These are phyloP conservation scores for Xanthoconium purpureum DNA, from an alignment of 768 basidiomycete genomes.

Conservation along the genomic window DNA sequence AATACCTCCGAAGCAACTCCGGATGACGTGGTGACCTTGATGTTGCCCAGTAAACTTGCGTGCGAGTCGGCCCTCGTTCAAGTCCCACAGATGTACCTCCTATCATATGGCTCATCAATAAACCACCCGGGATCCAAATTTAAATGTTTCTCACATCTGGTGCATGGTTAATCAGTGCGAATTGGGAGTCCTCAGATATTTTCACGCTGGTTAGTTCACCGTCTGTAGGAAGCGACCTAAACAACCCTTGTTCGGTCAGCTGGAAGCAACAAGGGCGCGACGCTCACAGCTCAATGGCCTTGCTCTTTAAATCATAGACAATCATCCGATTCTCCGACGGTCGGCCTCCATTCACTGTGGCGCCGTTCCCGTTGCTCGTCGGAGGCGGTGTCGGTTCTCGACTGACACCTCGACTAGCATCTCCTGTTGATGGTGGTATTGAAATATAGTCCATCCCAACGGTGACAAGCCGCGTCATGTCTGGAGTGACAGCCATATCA, in stretches of 20 bases:
- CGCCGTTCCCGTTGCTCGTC: slow-evolving; percentile 32
- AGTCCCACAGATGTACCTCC: slow-evolving; percentile 90
- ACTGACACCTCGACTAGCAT: slow-evolving; percentile 27
- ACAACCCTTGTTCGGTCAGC: slow-evolving; percentile 6
- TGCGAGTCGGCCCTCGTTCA: slow-evolving; percentile 62
- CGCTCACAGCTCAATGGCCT: slow-evolving; percentile 65
- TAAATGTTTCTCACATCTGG: slow-evolving; percentile 63
- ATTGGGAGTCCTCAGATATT: slow-evolving; percentile 81
- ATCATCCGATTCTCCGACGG: slow-evolving; percentile 62
- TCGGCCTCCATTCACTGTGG: slow-evolving; percentile 34
- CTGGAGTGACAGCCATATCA: slow-evolving; percentile 84
- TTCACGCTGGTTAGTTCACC: slow-evolving; percentile 88
- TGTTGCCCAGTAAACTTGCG: slow-evolving; percentile 85
- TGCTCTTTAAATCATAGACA: slow-evolving; percentile 71
- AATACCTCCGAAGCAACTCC: slow-evolving; percentile 91
- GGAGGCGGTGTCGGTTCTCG: slow-evolving; percentile 37
- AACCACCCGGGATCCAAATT: background rate
- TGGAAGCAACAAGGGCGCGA: slow-evolving; percentile 6
- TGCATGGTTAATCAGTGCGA: slow-evolving; percentile 81
- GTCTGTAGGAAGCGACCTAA: slow-evolving; percentile 61
- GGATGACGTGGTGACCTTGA: slow-evolving; percentile 81
- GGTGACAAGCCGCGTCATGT: slow-evolving; percentile 79
- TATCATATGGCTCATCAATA: slow-evolving; percentile 32
- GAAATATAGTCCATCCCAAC: slow-evolving; percentile 61
- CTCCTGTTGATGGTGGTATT: slow-evolving; percentile 15